These are phyloP conservation scores for Stevia rebaudiana DNA, from an alignment of 140 eudicot species.

Conservation along the genomic window DNA sequence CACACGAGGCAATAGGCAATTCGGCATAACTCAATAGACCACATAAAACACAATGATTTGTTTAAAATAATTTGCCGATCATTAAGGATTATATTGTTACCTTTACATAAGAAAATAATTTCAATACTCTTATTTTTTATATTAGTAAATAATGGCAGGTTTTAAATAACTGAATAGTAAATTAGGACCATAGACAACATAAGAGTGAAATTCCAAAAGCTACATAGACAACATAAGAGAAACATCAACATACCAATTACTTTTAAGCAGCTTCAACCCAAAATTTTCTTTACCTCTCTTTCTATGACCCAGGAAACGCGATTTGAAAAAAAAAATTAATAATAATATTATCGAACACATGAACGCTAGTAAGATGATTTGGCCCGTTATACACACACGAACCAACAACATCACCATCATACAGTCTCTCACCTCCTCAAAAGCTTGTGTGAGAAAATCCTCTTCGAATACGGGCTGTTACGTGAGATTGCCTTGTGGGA, in stretches of 20 bases:
- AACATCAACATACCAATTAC: constrained; percentile 16
- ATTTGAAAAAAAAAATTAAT: constrained; percentile 17
- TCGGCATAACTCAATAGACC: no score
- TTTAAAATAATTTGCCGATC: no score
- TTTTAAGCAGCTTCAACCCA: constrained; percentile 29
- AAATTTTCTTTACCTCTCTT: constrained; percentile 29
- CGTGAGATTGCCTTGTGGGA: constrained; percentile 63
- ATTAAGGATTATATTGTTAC: no score
- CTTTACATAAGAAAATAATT: no score
- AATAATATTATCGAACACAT: constrained; percentile 20
- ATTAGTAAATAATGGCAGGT: no score
- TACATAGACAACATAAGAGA: constrained; percentile 23
- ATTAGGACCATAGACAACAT: no score
- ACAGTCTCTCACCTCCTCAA: constrained; percentile 70
- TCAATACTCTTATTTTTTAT: no score
- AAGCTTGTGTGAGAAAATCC: constrained; percentile 69
- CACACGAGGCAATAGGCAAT: no score
- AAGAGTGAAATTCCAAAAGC: constrained; percentile 21
- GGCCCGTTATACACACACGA: constrained; percentile 12
- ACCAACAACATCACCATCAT: constrained; percentile 44
- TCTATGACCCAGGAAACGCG: constrained; percentile 20
- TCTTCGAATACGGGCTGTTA: constrained; percentile 74
- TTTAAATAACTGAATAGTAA: no score
- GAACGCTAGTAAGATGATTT: constrained; percentile 2
- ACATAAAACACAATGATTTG: no score